Base-by-base conservation (phyloP, 2,329 filamentous ascomycete species). In the Scedosporium minutisporum region DNA sequence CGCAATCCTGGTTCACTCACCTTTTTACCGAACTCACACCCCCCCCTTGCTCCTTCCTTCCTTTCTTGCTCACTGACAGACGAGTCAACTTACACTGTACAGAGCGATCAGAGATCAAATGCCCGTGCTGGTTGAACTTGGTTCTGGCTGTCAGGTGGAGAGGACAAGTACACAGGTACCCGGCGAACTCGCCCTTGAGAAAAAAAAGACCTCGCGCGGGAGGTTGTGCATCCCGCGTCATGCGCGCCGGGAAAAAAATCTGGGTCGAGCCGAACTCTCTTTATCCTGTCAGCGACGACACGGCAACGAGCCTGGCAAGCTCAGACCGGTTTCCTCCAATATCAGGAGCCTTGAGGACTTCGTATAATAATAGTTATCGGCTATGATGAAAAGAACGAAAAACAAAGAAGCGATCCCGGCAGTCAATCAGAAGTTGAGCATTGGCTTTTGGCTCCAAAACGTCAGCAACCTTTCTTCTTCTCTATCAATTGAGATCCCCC, bases 141-240 rank as follows among this genome's bases (percentile, higher is more conserved):
- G 42, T 7, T n/a, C 42, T 12, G 12, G 14, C 48, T 25, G 10
- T n/a, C n/a, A 25, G 48, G n/a, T 46, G 16, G 14, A 21, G 48
- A 21, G n/a, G 48, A 21, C n/a, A 33, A 33, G 29, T 33, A 33
- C 29, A 33, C 29, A 33, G 29, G 29, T 33, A 33, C 29, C 29
- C 29, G 29, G 29, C 18, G 23, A 55, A 27, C 51, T 55, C 51
- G 51, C 6, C 12, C 51, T 23, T 55, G 12, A 23, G 51, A 18
- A 14, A 48, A n/a, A 48, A 18, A 23, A 14, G 23, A 6, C 27
- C 16, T 58, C 12, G 42, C 53, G 23, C 12, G 14, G 57, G 41
- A 41, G 29, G 25, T 44, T 59, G 57, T 38, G 41, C 18, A 59
- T 59, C 29, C 57, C 57, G 57, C 33, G 38, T 59, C 57, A 59